Conservation (phyloP, 2,329 filamentous ascomycete genomes). For the Alternaria sp. region DNA sequence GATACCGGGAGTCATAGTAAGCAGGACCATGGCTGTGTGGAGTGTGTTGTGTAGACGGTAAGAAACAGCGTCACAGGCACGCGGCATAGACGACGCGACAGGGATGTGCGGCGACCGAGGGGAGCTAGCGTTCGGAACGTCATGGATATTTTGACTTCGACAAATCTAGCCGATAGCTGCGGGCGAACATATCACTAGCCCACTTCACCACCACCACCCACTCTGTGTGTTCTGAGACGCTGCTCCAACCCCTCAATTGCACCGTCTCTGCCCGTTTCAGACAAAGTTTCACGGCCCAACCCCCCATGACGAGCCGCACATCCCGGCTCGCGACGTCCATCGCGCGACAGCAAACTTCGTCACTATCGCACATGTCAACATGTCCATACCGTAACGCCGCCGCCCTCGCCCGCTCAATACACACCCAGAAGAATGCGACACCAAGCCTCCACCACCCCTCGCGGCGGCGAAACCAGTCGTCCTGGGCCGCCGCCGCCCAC, state of each 20-base stretch:
- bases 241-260: conserved; percentile 33
- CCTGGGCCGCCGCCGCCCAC: conserved; percentile 75
- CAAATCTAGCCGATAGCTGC: conserved; percentile 19
- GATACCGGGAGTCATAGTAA: conserved; percentile 76
- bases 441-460: conserved; percentile 47
- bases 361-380: conserved; percentile 26
- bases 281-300: background rate
- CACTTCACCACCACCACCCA: conserved; percentile 5
- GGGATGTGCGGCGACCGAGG: conserved; percentile 7
- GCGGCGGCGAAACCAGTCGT: conserved; percentile 63
- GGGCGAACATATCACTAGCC: conserved; percentile 2
- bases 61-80: background rate
- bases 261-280: conserved; percentile 5
- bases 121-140: conserved; percentile 14
- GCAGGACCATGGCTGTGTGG: conserved; percentile 68
- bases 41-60: conserved; percentile 3
- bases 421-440: conserved; percentile 12
- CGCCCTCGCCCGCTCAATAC: conserved; percentile 7
- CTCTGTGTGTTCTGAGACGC: conserved; percentile 9
- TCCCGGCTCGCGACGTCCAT: conserved; percentile 46
- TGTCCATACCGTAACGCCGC: conserved; percentile 28
- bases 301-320: conserved; percentile 43
- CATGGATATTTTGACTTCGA: conserved; percentile 13
- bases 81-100: background rate
- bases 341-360: conserved; percentile 28